Evolutionary conservation across 23 red algal species (phyloP).

Genomic region (Gracilaria domingensis): DNA sequence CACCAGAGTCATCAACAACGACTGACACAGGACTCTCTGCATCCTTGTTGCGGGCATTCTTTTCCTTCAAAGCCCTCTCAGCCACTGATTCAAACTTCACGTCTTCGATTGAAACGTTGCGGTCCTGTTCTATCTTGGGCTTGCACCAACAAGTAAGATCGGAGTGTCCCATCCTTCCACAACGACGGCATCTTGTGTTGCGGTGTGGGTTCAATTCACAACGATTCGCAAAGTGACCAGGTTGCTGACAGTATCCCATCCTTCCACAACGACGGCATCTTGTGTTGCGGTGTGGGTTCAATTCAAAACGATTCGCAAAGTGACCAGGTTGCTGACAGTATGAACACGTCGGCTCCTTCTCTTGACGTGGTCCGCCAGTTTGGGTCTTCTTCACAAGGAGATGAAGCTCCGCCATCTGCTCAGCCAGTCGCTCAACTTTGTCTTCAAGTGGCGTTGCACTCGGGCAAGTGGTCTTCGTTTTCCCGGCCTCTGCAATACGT

Average conservation of each 20-base stretch:
- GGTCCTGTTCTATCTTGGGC: background rate
- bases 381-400: conserved; percentile 15
- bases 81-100: background rate
- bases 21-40: background rate
- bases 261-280: conserved; percentile 23
- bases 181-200: conserved; percentile 1
- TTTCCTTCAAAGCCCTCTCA: too few species aligned
- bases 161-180: conserved; percentile 38
- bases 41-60: background rate
- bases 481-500: too few species aligned
- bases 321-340: background rate
- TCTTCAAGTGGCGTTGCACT: too few species aligned
- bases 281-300: conserved; percentile 4
- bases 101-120: background rate
- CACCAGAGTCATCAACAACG: background rate
- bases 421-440: too few species aligned
- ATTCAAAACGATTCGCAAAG: background rate
- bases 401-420: too few species aligned
- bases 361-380: background rate
- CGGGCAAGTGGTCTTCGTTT: too few species aligned
- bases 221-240: background rate
- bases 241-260: conserved; percentile 19
- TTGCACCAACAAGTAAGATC: conserved; percentile 1
- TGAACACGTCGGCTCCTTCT: background rate
- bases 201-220: conserved; percentile 5